Evolutionary conservation across 768 basidiomycete species (phyloP).

Genomic region (Xerocomellus dryophilus): DNA sequence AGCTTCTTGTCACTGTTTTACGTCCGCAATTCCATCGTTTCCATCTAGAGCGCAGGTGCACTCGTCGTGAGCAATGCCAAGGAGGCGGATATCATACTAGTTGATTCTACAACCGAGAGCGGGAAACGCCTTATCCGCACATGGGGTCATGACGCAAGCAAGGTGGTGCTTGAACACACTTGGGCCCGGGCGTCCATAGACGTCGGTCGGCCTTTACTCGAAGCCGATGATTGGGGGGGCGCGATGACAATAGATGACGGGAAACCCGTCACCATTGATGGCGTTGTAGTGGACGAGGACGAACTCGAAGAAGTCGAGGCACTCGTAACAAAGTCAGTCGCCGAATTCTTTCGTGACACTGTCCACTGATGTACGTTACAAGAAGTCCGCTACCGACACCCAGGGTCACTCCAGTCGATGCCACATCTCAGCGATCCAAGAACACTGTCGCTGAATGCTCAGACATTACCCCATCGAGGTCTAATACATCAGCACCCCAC

Average conservation of each 20-base stretch:
- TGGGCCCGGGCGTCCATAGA: slow-evolving; percentile 53
- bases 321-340: slow-evolving; percentile 44
- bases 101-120: slow-evolving; percentile 49
- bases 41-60: slow-evolving; percentile 54
- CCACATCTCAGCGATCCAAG: slow-evolving; percentile 12
- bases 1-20: background rate
- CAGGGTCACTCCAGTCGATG: slow-evolving; percentile 49
- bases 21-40: slow-evolving; percentile 5
- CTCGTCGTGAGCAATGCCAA: slow-evolving; percentile 47
- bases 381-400: slow-evolving; percentile 65
- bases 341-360: slow-evolving; percentile 8
- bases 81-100: slow-evolving; percentile 56
- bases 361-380: slow-evolving; percentile 26
- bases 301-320: slow-evolving; percentile 39
- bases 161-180: slow-evolving; percentile 48
- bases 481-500: background rate
- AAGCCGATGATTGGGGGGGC: slow-evolving; percentile 53
- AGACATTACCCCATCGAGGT: background rate
- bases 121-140: slow-evolving; percentile 57
- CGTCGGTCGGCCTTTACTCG: slow-evolving; percentile 43
- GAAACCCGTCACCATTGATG: slow-evolving; percentile 32
- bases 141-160: slow-evolving; percentile 48
- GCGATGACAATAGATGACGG: slow-evolving; percentile 33
- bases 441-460: slow-evolving; percentile 1
- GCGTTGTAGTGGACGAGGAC: slow-evolving; percentile 35